A percentile compares a stretch with the other conserved stretches of the same genome.
These are phyloP conservation scores for Fistulifera pelliculosa DNA, from an alignment of 108 stramenopile species.

Conservation along the genomic window DNA sequence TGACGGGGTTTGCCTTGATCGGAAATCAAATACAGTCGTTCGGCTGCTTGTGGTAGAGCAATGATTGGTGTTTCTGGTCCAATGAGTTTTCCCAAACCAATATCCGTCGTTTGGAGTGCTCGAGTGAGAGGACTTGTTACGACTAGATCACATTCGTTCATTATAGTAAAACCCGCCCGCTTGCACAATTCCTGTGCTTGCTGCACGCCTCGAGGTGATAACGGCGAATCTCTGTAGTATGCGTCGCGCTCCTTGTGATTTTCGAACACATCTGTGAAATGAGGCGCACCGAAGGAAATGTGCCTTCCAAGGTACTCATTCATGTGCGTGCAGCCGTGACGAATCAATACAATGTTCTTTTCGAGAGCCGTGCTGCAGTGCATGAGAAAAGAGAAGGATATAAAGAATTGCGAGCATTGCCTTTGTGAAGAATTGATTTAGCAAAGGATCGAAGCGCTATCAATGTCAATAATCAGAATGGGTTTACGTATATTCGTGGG, in stretches of 20 bases:
- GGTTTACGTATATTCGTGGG: too few relatives aligned
- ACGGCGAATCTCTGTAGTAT: conserved; percentile 32
- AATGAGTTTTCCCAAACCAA: conserved; percentile 12
- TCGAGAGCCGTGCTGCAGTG: too few relatives aligned
- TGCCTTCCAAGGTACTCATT: conserved; percentile 36
- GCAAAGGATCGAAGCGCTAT: too few relatives aligned
- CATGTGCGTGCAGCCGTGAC: conserved; percentile 56
- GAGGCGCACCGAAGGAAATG: conserved; percentile 27
- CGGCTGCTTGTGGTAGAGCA: conserved; percentile 36
- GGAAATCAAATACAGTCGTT: conserved; percentile 47
- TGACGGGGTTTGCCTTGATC: conserved; percentile 29
- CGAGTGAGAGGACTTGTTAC: conserved; percentile 44
- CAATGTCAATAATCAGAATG: too few relatives aligned
- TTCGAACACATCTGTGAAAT: conserved; percentile 46
- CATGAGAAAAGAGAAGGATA: too few relatives aligned
- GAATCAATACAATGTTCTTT: conserved; percentile 17
- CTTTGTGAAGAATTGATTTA: too few relatives aligned
- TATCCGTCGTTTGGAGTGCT: conserved; percentile 40
- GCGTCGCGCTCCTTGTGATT: conserved; percentile 1
- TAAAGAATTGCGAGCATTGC: too few relatives aligned
- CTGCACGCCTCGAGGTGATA: conserved; percentile 21
- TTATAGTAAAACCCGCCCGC: conserved; percentile 1
- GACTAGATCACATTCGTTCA: conserved; percentile 15
- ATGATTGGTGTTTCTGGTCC: conserved; percentile 17
- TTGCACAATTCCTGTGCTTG: conserved; percentile 23